Evolutionary conservation across 768 basidiomycete genomes (phyloP).

Genomic region (Auricularia sp.): DNA sequence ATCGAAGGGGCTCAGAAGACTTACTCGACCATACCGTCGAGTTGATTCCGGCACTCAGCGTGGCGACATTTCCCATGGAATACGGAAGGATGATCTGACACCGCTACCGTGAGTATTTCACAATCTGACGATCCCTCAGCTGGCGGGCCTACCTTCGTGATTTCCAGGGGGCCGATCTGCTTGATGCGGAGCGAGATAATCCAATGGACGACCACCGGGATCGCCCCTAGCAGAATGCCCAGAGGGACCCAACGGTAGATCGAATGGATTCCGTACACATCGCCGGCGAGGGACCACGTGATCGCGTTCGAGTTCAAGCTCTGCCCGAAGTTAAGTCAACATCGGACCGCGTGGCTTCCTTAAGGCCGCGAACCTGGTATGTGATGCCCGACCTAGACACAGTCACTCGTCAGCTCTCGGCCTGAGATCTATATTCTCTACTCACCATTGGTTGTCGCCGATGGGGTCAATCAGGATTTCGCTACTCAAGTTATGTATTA

Average conservation of each 20-base stretch:
- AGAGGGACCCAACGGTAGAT: slow-evolving; percentile 50
- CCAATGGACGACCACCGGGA: slow-evolving; percentile 43
- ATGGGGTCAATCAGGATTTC: slow-evolving; percentile 39
- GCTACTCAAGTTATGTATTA: slow-evolving; percentile 26
- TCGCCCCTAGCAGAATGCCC: slow-evolving; percentile 43
- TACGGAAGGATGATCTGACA: slow-evolving; percentile 34
- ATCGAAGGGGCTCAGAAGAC: not conserved
- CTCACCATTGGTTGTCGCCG: slow-evolving; percentile 49
- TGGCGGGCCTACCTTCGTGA: slow-evolving; percentile 20
- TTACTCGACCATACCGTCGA: not conserved
- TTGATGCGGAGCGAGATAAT: slow-evolving; percentile 43
- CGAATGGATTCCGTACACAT: slow-evolving; percentile 42
- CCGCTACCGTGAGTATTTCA: not conserved
- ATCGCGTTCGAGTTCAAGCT: slow-evolving; percentile 47
- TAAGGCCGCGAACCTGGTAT: not conserved
- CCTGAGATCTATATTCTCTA: not conserved
- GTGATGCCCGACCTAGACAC: not conserved
- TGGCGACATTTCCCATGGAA: not conserved
- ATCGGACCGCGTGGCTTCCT: not conserved
- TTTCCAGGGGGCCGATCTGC: slow-evolving; percentile 40
- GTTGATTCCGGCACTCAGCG: not conserved
- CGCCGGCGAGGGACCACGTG: slow-evolving; percentile 54
- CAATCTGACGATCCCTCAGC: too few species aligned
- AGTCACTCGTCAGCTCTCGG: not conserved
- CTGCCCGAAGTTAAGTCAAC: slow-evolving; percentile 18